Conservation (phyloP, 208 protist genomes). For the Wallacemonas sp. region DNA sequence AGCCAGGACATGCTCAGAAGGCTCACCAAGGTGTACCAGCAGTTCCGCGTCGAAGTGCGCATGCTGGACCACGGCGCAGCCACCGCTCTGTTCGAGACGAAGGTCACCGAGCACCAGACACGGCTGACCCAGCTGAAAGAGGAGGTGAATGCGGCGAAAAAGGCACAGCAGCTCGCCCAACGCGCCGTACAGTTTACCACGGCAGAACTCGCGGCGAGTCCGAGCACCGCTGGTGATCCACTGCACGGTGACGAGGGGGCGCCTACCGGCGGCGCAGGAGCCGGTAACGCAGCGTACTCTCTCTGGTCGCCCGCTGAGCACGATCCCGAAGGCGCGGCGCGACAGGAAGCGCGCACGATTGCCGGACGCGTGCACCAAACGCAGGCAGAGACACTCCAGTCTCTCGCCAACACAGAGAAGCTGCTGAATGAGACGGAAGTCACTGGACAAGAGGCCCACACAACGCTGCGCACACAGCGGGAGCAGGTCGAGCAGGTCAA, state of each 20-base stretch:
- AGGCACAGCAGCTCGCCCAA: constrained; percentile 1
- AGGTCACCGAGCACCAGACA: constrained; percentile 25
- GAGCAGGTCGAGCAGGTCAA: constrained; percentile 78
- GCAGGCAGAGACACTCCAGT: constrained; percentile 61
- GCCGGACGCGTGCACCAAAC: constrained; percentile 45
- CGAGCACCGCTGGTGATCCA: background rate
- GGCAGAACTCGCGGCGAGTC: background rate
- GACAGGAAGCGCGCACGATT: constrained; percentile 37
- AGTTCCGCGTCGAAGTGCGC: constrained; percentile 64
- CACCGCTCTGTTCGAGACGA: constrained; percentile 24
- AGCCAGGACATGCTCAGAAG: constrained; percentile 44
- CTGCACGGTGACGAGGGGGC: too few relatives aligned
- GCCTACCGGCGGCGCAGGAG: too few relatives aligned
- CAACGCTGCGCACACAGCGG: constrained; percentile 64
- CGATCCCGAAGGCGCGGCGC: constrained; percentile 20
- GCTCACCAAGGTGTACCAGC: constrained; percentile 46
- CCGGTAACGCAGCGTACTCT: constrained; percentile 2
- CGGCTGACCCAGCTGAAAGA: constrained; percentile 27
- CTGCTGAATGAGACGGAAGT: constrained; percentile 72
- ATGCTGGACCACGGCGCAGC: constrained; percentile 45
- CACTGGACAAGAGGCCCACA: constrained; percentile 53
- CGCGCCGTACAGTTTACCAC: background rate
- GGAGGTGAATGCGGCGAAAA: constrained; percentile 17
- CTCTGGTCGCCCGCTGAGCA: constrained; percentile 11
- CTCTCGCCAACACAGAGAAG: constrained; percentile 60